Evolutionary conservation across 2,329 filamentous ascomycete genomes (phyloP).

Genomic region (Fusarium miscanthi): DNA sequence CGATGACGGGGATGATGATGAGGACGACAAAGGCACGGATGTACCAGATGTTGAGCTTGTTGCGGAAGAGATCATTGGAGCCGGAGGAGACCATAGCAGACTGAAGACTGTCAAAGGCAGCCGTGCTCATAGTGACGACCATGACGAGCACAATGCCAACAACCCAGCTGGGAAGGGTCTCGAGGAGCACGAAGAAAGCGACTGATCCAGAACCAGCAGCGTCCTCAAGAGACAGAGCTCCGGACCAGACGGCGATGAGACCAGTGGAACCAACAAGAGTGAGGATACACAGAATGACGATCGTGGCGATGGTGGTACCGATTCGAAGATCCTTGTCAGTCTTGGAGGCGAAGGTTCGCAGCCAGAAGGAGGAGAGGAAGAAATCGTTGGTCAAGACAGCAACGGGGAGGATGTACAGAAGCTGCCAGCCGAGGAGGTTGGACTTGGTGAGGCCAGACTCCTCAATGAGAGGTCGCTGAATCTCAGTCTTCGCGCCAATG

Average conservation of each 20-base stretch:
- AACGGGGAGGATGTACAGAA: constrained; percentile 85
- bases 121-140: constrained; percentile 79
- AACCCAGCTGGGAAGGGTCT: constrained; percentile 81
- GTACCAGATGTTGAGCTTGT: constrained; percentile 79
- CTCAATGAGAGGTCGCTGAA: constrained; percentile 75
- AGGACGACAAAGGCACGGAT: constrained; percentile 77
- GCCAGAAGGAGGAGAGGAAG: constrained; percentile 87
- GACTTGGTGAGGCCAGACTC: constrained; percentile 75
- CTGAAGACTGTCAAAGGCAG: constrained; percentile 84
- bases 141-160: constrained; percentile 84
- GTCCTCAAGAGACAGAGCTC: constrained; percentile 70
- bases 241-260: constrained; percentile 82
- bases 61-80: constrained; percentile 87
- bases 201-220: constrained; percentile 69
- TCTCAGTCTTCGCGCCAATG: constrained; percentile 79
- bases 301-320: constrained; percentile 75
- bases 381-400: constrained; percentile 87
- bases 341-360: constrained; percentile 83
- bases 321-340: constrained; percentile 83
- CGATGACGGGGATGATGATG: constrained; percentile 78
- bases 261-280: constrained; percentile 79
- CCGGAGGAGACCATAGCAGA: constrained; percentile 87
- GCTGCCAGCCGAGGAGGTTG: constrained; percentile 82
- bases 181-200: constrained; percentile 80
- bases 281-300: constrained; percentile 74